Conservation (phyloP, 148 eudicot species). For the Drosera capensis region DNA sequence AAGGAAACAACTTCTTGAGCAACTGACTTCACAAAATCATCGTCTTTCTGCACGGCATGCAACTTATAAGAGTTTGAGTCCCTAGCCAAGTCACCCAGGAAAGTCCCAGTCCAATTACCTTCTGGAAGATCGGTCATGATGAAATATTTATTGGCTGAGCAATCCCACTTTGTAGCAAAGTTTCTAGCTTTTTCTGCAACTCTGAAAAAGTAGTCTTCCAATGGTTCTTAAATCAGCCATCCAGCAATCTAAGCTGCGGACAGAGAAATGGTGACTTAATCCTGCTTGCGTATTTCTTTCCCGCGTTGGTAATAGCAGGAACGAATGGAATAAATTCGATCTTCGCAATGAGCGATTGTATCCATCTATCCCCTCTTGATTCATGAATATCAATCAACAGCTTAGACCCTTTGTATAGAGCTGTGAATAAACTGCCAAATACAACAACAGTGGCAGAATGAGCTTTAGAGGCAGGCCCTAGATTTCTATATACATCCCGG, state of each 20-base stretch:
- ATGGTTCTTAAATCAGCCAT: conserved; percentile 55
- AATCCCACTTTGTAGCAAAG: conserved; percentile 21
- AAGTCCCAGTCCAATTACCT: conserved; percentile 35
- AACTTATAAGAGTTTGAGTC: conserved; percentile 24
- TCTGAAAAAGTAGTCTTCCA: conserved; percentile 25
- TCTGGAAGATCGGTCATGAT: conserved; percentile 51
- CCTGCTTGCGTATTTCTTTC: conserved; percentile 35
- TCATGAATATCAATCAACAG: conserved; percentile 52
- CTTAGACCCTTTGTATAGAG: conserved; percentile 66
- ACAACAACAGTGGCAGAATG: conserved; percentile 43
- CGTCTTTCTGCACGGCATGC: conserved; percentile 22
- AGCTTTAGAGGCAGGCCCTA: conserved; percentile 65
- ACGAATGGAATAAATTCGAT: conserved; percentile 59
- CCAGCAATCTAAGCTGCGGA: conserved; percentile 49
- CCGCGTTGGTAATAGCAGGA: conserved; percentile 42
- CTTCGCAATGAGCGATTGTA: conserved; percentile 44
- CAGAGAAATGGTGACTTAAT: conserved; percentile 39
- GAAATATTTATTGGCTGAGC: conserved; percentile 30
- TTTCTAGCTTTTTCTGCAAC: conserved; percentile 26
- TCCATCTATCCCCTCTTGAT: conserved; percentile 37
- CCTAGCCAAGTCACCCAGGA: conserved; percentile 27
- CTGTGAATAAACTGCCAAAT: conserved; percentile 79
- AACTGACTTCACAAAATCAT: conserved; percentile 21
- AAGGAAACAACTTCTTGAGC: conserved; percentile 13
- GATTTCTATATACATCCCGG: conserved; percentile 49